Conservation (phyloP, 23 red algal species). For the Pyropia yezoensis region DNA sequence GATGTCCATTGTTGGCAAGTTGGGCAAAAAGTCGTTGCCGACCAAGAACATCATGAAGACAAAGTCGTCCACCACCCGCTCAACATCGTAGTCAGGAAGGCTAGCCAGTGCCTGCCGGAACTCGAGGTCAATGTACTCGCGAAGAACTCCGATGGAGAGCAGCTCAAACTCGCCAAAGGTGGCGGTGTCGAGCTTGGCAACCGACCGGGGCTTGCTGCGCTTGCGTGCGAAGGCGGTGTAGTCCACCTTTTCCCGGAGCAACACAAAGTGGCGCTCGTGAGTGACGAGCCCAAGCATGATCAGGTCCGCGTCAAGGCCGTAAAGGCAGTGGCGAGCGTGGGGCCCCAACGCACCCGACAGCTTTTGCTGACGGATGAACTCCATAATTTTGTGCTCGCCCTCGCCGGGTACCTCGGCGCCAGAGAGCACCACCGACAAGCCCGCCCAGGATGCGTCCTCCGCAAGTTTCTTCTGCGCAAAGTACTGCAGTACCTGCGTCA, state of each 20-base stretch:
- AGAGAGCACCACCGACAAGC: conserved; percentile 60
- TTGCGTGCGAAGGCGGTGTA: conserved; percentile 37
- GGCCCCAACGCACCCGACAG: conserved; percentile 18
- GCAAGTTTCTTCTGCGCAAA: conserved; percentile 71
- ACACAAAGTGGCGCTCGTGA: conserved; percentile 91
- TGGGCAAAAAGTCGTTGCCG: conserved; percentile 97
- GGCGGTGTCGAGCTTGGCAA: conserved; percentile 57
- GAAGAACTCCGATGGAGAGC: conserved; percentile 63
- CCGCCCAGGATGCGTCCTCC: conserved; percentile 41
- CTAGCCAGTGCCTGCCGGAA: not conserved
- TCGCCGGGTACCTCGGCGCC: conserved; percentile 88
- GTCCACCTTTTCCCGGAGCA: conserved; percentile 85
- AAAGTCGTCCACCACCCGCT: conserved; percentile 88
- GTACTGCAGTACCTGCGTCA: conserved; percentile 67
- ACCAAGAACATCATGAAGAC: conserved; percentile 92
- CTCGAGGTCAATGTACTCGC: conserved; percentile 78
- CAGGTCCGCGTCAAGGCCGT: conserved; percentile 94
- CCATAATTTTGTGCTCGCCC: conserved; percentile 99
- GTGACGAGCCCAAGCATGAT: conserved; percentile 97
- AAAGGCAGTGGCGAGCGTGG: conserved; percentile 78
- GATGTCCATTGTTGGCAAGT: conserved; percentile 87
- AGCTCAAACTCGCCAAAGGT: conserved; percentile 89
- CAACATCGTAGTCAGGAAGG: conserved; percentile 36
- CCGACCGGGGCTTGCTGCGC: conserved; percentile 26
- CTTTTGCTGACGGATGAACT: conserved; percentile 73